These are phyloP conservation scores for Lachancea cidri DNA, from an alignment of 805 yeast genomes.

Conservation along the genomic window DNA sequence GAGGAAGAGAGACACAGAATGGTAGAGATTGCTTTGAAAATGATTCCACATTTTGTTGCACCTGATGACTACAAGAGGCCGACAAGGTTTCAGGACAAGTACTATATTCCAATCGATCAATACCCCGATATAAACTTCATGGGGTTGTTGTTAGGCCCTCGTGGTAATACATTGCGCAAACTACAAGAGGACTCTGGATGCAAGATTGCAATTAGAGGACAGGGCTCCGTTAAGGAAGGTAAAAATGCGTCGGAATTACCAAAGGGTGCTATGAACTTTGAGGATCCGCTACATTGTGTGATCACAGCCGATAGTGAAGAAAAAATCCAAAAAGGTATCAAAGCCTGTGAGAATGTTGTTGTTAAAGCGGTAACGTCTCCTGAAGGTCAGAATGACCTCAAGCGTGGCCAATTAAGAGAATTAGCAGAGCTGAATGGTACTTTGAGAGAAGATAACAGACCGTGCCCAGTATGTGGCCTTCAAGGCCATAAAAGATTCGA, in stretches of 20 bases:
- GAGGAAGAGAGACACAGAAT: conserved; percentile 78
- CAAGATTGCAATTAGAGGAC: conserved; percentile 83
- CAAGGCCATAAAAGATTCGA: conserved; percentile 59
- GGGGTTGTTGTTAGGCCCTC: conserved; percentile 87
- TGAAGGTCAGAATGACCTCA: conserved; percentile 87
- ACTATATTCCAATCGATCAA: conserved; percentile 77
- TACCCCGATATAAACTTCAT: conserved; percentile 91
- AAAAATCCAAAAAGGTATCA: conserved; percentile 68
- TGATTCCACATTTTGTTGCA: conserved; percentile 71
- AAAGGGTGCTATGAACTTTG: conserved; percentile 48
- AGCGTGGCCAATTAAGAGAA: conserved; percentile 85
- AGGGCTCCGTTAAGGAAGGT: conserved; percentile 94
- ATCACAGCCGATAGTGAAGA: conserved; percentile 79
- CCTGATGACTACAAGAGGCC: conserved; percentile 74
- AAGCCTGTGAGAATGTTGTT: conserved; percentile 67
- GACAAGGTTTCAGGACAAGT: conserved; percentile 70
- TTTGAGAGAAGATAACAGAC: conserved; percentile 67
- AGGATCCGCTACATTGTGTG: conserved; percentile 85
- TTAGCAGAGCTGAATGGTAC: conserved; percentile 95
- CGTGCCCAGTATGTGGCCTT: conserved; percentile 62
- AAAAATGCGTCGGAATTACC: conserved; percentile 47
- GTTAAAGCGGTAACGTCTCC: conserved; percentile 84
- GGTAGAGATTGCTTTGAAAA: conserved; percentile 66
- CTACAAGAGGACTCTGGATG: conserved; percentile 87
- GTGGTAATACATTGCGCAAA: conserved; percentile 83